Base-by-base conservation (phyloP, 2,329 filamentous ascomycete genomes). In the Sclerotinia subarctica region DNA sequence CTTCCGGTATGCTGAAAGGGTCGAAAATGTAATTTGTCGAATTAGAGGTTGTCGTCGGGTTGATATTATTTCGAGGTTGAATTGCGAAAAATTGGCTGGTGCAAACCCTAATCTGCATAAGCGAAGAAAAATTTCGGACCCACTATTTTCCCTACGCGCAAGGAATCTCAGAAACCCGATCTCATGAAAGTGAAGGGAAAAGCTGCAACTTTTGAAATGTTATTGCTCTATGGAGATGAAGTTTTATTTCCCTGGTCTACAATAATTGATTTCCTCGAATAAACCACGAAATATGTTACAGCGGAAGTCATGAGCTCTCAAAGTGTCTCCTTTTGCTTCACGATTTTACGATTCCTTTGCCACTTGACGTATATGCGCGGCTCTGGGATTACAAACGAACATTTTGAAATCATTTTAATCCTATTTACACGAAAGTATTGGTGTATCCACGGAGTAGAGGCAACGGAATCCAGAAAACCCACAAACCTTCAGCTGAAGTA, bases 71-170 rank as follows among this genome's bases (percentile, higher is more conserved):
- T 69, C 46, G 67, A 70, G 66, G 63, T 67, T 68, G 69, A 63
- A 51, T 66, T 64, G 47, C 63, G 60, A 68, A 65, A 69, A 64
- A 69, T 66, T 68, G 70, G 62, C 63, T 66, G 66, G 67, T 70
- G 69, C 60, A 70, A 73, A 73, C 73, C 72, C 74, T 74, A 76
- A 74, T 75, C 74, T 66, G 49, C 62, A 71, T 75, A 75, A 74
- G 72, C 72, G 70, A 75, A 66, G 69, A 74, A 66, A 59, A 63
- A 35, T n/a, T 13, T n/a, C n/a, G 32, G 64, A 46, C 24, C 64
- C 64, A 66, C 46, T 49, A 38, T 47, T 49, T 24, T 17, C 42
- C 26, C 15, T 49, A 35, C 35, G 7, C 5, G 35, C 35, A 7
- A 35, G 38, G 15, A 56, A 56, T n/a, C 10, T 21, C 5, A 21